These are phyloP conservation scores for Arthrobotrys musiformis DNA, from an alignment of 2,329 filamentous ascomycete species.

Conservation along the genomic window DNA sequence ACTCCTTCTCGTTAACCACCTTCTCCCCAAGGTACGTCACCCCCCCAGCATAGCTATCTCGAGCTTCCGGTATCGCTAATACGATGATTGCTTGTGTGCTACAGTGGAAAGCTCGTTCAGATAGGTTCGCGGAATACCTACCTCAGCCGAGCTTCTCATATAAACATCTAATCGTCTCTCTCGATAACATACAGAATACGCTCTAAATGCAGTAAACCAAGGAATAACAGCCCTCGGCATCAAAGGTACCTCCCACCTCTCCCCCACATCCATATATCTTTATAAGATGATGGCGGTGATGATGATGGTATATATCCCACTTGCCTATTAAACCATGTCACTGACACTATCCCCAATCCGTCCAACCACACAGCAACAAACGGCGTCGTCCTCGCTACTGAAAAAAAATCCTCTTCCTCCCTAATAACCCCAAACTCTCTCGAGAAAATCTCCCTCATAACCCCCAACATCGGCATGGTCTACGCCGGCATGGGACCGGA, in stretches of 20 bases:
- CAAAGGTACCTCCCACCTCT: slow-evolving; percentile 75
- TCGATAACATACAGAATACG: slow-evolving; percentile 78
- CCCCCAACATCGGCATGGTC: slow-evolving; percentile 99
- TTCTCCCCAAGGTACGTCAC: slow-evolving; percentile 91
- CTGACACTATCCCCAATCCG: slow-evolving; percentile 52
- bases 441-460: slow-evolving; percentile 97
- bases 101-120: slow-evolving; percentile 97
- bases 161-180: neutral
- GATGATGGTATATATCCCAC: neutral
- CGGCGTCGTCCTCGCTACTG: slow-evolving; percentile 96
- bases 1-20: slow-evolving; percentile 98
- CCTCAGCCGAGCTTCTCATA: neutral
- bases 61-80: slow-evolving; percentile 30
- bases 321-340: slow-evolving; percentile 39
- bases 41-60: slow-evolving; percentile 32
- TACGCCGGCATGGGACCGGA: slow-evolving; percentile 99
- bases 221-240: slow-evolving; percentile 98
- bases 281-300: neutral
- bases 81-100: slow-evolving; percentile 35
- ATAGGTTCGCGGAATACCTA: slow-evolving; percentile 73
- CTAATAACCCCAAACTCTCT: slow-evolving; percentile 94
- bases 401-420: slow-evolving; percentile 98
- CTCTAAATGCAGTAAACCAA: slow-evolving; percentile 98
- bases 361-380: slow-evolving; percentile 78
- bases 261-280: neutral